Evolutionary conservation across 1,284 basidiomycete genomes (phyloP), one percentile per base, ranked within the genome.

Genomic region (Heliocybe sulcata): DNA sequence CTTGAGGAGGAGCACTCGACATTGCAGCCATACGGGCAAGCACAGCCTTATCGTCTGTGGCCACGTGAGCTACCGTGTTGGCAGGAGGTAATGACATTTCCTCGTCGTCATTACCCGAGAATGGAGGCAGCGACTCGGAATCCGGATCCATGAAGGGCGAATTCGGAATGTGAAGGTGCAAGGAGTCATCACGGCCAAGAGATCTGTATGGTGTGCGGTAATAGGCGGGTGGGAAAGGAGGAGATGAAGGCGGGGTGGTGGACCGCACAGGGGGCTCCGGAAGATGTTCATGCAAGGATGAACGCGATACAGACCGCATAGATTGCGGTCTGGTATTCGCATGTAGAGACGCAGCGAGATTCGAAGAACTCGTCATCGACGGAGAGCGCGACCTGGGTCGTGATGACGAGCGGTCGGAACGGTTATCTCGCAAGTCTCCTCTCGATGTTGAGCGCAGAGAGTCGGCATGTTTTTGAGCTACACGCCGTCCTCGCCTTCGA

Each of bases 41-140:
- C 4, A 81, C 59, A 0, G 73, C 67, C 67, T 90, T 90, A 67
- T 90, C 87, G 64, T 90, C 87, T 1, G 80, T 87, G 16, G 87
- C 87, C 48, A 90, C 75, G 64, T 90, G 87, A 11, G 79, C 85
- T 12, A 71, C 70, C 56, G 8, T 42, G 25, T 42, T 74, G 69
- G 26, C 64, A 52, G 35, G 65, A 57, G 27, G 64, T 59, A 10
- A 60, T 38, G 26, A 33, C 3, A 12, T 23, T 25, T 10, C 35
- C 26, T 31, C 52, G 14, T 35, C 35, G 42, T 31, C 20, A 25
- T 6, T 35, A 9, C 22, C 45, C 14, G n/a, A 27, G 53, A 54
- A 33, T 26, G 29, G 29, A 12, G 47, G 47, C 11, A 22, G 26
- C 4, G 29, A 35, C 12, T 31, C 22, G 10, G 19, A 8, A 26